phyloP scores from a whole-genome alignment of 257 asterid genomes.

The Nicotiana tabacum region DNA sequence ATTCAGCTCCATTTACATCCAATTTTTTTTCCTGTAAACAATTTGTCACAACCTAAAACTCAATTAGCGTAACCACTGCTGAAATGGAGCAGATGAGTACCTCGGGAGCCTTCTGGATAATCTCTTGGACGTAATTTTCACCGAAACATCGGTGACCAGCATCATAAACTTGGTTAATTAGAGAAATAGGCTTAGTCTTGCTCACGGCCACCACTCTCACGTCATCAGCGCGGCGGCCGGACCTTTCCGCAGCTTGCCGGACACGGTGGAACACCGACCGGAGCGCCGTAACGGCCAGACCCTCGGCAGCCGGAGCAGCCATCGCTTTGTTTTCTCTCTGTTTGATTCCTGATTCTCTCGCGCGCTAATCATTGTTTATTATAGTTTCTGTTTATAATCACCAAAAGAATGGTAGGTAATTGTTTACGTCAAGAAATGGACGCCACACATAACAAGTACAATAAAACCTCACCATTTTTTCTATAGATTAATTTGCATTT shows the following conservation, averaged over 20 bases:
- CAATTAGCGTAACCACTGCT: background rate
- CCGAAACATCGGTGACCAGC: conserved; percentile 81
- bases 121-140: conserved; percentile 78
- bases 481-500: too few relatives aligned
- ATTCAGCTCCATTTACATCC: background rate
- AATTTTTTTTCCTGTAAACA: background rate
- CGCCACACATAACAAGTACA: too few relatives aligned
- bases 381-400: background rate
- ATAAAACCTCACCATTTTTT: too few relatives aligned
- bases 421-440: too few relatives aligned
- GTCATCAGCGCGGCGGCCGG: conserved; percentile 68
- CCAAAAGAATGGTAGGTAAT: background rate
- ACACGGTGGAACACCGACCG: conserved; percentile 64
- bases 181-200: conserved; percentile 73
- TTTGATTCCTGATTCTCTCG: background rate
- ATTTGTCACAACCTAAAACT: background rate
- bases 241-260: conserved; percentile 59
- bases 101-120: conserved; percentile 83
- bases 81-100: conserved; percentile 20
- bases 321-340: conserved; percentile 17
- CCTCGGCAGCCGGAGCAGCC: conserved; percentile 76
- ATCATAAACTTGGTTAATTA: conserved; percentile 56
- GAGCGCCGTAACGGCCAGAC: conserved; percentile 55
- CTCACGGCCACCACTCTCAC: conserved; percentile 83
- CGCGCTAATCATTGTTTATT: background rate